A percentile compares a stretch with the other conserved stretches of the same genome.
phyloP scores from a whole-genome alignment of 164 flowering plant genomes.

The Euptelea pleiosperma region DNA sequence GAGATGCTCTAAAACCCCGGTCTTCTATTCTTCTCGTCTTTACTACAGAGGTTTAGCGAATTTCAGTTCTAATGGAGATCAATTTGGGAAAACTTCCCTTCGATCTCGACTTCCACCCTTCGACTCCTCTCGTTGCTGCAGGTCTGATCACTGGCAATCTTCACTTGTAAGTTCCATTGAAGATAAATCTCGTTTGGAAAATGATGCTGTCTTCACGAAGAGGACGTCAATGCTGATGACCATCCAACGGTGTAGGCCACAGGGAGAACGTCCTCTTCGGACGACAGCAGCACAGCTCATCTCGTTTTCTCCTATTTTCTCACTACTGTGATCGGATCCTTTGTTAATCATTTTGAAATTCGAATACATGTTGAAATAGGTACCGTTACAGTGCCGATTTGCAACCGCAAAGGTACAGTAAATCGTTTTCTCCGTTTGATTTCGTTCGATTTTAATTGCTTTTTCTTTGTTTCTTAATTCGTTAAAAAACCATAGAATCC shows the following conservation, averaged over 20 bases:
- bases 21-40: no score
- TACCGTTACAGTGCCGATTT: constrained; percentile 56
- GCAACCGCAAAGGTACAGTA: constrained; percentile 48
- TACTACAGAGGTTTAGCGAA: no score
- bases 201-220: no score
- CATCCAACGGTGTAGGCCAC: no score
- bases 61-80: constrained; percentile 50
- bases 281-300: no score
- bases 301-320: neutral
- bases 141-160: constrained; percentile 75
- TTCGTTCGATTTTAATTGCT: neutral
- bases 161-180: constrained; percentile 54
- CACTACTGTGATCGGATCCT: neutral
- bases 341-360: neutral
- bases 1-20: no score
- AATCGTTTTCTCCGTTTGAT: neutral
- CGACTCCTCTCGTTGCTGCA: constrained; percentile 49
- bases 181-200: no score
- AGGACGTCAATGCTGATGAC: no score
- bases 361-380: constrained; percentile 27
- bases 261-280: no score
- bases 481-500: no score
- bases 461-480: no score
- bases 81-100: constrained; percentile 56
- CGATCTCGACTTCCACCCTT: constrained; percentile 89